phyloP scores from a whole-genome alignment of 495 filamentous ascomycete species.

The Hyaloscypha bicolor region DNA sequence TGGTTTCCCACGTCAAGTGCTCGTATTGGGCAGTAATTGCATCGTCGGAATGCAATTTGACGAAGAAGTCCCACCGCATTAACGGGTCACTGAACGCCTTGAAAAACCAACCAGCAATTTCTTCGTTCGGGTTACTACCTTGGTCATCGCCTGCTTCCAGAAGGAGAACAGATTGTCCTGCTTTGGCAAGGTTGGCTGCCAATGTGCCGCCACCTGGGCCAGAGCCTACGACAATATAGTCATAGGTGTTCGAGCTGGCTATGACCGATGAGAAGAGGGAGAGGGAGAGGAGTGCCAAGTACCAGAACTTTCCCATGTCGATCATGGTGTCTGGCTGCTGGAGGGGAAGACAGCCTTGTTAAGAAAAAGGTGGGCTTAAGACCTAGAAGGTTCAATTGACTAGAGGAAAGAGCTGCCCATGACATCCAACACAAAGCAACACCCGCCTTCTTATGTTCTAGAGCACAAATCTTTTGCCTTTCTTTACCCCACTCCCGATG shows the following conservation, averaged over 20 bases:
- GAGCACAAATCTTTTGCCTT: too few species aligned
- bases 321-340: too few species aligned
- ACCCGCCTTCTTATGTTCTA: too few species aligned
- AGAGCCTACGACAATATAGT: constrained; percentile 68
- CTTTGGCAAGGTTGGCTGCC: constrained; percentile 60
- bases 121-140: constrained; percentile 36
- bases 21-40: constrained; percentile 39
- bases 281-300: background rate
- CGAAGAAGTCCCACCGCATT: constrained; percentile 51
- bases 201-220: constrained; percentile 67
- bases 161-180: constrained; percentile 60
- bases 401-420: too few species aligned
- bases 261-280: background rate
- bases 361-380: too few species aligned
- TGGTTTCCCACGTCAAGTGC: constrained; percentile 47
- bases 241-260: constrained; percentile 41
- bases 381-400: too few species aligned
- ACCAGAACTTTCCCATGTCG: background rate
- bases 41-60: constrained; percentile 47
- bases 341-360: too few species aligned
- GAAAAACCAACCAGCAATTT: background rate
- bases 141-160: constrained; percentile 68
- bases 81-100: constrained; percentile 30
- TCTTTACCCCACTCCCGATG: too few species aligned
- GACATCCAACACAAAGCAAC: too few species aligned